Percentiles rank a stretch among this genome's conserved stretches.
These are phyloP conservation scores for Penicillium robsamsonii DNA, from an alignment of 495 filamentous ascomycete species.

Conservation along the genomic window DNA sequence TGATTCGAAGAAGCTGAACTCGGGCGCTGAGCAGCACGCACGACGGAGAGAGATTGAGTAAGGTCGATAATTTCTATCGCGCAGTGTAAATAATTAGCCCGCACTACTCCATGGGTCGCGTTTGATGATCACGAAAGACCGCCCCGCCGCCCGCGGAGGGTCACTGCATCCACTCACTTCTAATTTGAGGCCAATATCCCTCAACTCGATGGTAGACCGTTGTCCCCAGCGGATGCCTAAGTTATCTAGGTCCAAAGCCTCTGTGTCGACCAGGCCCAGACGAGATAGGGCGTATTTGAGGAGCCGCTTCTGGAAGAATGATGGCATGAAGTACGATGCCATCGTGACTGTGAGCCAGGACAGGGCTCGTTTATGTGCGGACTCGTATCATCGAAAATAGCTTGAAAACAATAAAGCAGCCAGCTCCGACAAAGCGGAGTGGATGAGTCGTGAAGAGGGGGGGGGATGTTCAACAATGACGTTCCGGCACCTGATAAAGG, in stretches of 20 bases:
- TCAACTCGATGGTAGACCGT: slow-evolving; percentile 73
- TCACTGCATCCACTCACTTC: slow-evolving; percentile 51
- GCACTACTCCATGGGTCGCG: background rate
- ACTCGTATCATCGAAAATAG: slow-evolving; percentile 27
- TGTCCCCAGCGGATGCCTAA: slow-evolving; percentile 75
- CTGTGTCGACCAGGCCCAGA: slow-evolving; percentile 76
- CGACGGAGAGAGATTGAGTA: slow-evolving; percentile 68
- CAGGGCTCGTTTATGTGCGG: slow-evolving; percentile 30
- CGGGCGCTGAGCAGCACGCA: slow-evolving; percentile 68
- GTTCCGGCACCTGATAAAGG: slow-evolving; percentile 35
- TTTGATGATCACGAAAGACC: slow-evolving; percentile 2
- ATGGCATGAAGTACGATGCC: slow-evolving; percentile 63
- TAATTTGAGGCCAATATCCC: slow-evolving; percentile 73
- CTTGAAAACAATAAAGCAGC: background rate
- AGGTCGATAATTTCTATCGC: slow-evolving; percentile 66
- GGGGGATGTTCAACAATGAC: slow-evolving; percentile 22
- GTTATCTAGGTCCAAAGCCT: slow-evolving; percentile 74
- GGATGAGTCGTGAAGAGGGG: slow-evolving; percentile 14
- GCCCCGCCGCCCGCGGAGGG: slow-evolving; percentile 8
- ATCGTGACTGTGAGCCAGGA: slow-evolving; percentile 38
- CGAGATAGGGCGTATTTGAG: slow-evolving; percentile 77
- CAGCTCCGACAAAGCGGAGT: slow-evolving; percentile 11
- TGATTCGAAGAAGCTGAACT: slow-evolving; percentile 67
- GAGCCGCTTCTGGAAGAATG: slow-evolving; percentile 77
- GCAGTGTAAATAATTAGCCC: slow-evolving; percentile 17